Evolutionary conservation across 164 flowering plant species (phyloP).

Genomic region (Piper betle): DNA sequence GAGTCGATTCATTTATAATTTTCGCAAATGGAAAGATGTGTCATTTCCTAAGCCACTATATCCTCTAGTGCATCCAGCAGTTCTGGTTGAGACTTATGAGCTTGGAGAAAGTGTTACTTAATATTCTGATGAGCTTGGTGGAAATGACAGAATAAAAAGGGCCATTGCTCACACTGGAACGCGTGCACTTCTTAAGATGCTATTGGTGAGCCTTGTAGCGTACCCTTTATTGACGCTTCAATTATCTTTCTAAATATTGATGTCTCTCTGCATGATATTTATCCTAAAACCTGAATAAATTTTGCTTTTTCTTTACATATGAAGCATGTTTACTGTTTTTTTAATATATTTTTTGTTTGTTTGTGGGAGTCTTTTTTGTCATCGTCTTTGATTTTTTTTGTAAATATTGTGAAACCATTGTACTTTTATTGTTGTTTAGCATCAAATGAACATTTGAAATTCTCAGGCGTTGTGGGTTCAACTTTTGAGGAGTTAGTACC

Average conservation of each 20-base stretch:
- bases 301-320: too few species aligned
- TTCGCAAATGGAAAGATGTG: conserved; percentile 73
- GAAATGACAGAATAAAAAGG: conserved; percentile 47
- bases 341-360: too few species aligned
- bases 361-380: neutral
- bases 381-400: neutral
- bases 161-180: conserved; percentile 81
- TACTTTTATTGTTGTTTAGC: neutral
- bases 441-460: neutral
- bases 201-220: conserved; percentile 40
- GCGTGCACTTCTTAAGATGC: conserved; percentile 87
- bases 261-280: too few species aligned
- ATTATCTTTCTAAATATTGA: neutral
- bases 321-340: neutral
- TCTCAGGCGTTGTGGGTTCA: too few species aligned
- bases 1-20: conserved; percentile 77
- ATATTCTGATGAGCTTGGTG: conserved; percentile 61
- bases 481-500: too few species aligned
- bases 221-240: neutral
- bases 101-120: conserved; percentile 67
- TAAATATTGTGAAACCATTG: too few species aligned
- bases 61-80: conserved; percentile 89
- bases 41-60: conserved; percentile 82
- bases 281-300: neutral
- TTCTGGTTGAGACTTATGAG: conserved; percentile 76